These are phyloP conservation scores for Agrocybe praecox DNA, from an alignment of 768 basidiomycete species.

Conservation along the genomic window DNA sequence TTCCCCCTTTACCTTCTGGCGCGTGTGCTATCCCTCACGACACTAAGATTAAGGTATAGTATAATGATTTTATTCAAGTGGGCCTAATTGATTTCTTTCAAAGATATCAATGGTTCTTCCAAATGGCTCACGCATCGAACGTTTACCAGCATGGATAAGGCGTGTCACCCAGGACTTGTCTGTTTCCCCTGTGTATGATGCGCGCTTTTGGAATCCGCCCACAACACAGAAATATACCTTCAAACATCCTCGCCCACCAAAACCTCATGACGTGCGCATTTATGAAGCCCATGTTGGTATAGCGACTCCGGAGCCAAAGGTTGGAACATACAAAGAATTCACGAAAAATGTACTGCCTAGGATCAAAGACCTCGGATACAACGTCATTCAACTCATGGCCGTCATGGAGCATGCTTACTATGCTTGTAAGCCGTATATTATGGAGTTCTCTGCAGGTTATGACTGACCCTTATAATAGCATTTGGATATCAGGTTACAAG, in stretches of 20 bases:
- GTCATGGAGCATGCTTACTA: conserved; percentile 99
- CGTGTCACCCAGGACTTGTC: conserved; percentile 94
- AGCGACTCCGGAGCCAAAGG: conserved; percentile 82
- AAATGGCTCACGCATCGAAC: conserved; percentile 80
- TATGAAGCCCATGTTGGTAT: conserved; percentile 99
- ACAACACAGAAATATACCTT: conserved; percentile 71
- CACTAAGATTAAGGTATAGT: conserved; percentile 86
- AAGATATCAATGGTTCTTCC: conserved; percentile 93
- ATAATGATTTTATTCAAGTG: background rate
- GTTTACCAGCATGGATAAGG: conserved; percentile 91
- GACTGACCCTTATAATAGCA: conserved; percentile 45
- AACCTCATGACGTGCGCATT: conserved; percentile 71
- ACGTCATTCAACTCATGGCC: conserved; percentile 97
- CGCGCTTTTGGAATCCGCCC: conserved; percentile 98
- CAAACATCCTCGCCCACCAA: conserved; percentile 74
- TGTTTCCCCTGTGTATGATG: conserved; percentile 92
- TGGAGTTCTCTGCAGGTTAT: background rate
- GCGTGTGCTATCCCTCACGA: conserved; percentile 89
- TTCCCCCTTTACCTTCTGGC: conserved; percentile 70
- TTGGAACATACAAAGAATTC: conserved; percentile 97
- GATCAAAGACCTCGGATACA: conserved; percentile 93
- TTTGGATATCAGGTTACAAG: conserved; percentile 98
- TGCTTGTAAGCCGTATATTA: conserved; percentile 67
- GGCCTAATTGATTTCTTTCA: background rate
- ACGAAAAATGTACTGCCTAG: conserved; percentile 81